Conservation (phyloP, 441 rosid genomes). For the Viola pubescens region DNA sequence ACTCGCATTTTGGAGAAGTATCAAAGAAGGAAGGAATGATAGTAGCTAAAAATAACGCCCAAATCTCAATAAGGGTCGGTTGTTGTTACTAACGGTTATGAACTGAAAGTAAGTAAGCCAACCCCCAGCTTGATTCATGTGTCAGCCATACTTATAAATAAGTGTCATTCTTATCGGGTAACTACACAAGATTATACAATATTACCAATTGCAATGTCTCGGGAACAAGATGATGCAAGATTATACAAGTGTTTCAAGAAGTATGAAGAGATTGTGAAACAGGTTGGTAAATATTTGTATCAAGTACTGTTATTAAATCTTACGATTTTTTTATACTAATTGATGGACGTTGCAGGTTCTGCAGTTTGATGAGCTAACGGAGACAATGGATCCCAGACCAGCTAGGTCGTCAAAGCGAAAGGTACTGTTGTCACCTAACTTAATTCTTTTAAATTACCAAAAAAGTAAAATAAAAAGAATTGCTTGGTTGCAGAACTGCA, state of each 20-base stretch:
- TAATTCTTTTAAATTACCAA: not conserved
- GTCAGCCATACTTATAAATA: not conserved
- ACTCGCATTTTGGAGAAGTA: slow-evolving; percentile 3
- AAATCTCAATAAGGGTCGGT: not conserved
- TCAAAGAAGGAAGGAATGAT: slow-evolving; percentile 3
- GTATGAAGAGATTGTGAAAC: slow-evolving; percentile 16
- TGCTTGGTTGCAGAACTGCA: slow-evolving; percentile 5
- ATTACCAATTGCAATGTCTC: not conserved
- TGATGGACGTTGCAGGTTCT: slow-evolving; percentile 1
- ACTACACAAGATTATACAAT: not conserved
- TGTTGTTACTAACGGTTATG: slow-evolving; percentile 11
- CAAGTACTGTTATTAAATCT: not conserved
- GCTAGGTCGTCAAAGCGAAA: not conserved
- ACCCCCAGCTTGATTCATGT: not conserved
- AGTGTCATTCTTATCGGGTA: too few species aligned
- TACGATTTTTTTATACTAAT: not conserved
- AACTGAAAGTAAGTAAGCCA: not conserved
- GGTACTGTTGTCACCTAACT: not conserved
- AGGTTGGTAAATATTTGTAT: not conserved
- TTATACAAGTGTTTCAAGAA: slow-evolving; percentile 4
- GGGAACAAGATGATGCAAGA: slow-evolving; percentile 8
- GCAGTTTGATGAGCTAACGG: slow-evolving; percentile 4
- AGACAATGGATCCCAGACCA: not conserved
- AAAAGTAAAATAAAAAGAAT: too few species aligned
- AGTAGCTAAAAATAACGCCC: not conserved